Percentiles rank a stretch among this genome's conserved stretches.
phyloP scores from a whole-genome alignment of 768 basidiomycete species.

The Auricularia sp. region DNA sequence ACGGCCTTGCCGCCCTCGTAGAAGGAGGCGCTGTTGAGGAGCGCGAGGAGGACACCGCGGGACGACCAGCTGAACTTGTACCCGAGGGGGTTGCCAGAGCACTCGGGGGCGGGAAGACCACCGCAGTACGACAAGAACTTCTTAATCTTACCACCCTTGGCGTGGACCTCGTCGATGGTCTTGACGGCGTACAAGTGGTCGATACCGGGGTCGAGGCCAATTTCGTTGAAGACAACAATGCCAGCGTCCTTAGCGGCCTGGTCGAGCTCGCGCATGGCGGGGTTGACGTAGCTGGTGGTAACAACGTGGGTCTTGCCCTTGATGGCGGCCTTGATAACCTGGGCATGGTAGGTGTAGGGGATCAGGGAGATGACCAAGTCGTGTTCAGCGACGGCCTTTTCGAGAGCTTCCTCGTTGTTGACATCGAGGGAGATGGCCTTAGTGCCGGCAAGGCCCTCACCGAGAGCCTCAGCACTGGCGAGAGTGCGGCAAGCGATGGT shows the following conservation, averaged over 20 bases:
- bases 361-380: slow-evolving; percentile 95
- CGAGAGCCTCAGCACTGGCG: slow-evolving; percentile 58
- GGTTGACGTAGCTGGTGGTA: slow-evolving; percentile 91
- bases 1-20: slow-evolving; percentile 54
- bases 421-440: slow-evolving; percentile 79
- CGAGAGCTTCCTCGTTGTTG: slow-evolving; percentile 51
- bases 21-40: slow-evolving; percentile 83
- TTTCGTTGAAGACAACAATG: slow-evolving; percentile 93
- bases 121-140: slow-evolving; percentile 92
- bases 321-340: slow-evolving; percentile 87
- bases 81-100: slow-evolving; percentile 88
- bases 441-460: slow-evolving; percentile 55
- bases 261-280: slow-evolving; percentile 85
- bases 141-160: slow-evolving; percentile 91
- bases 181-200: slow-evolving; percentile 92
- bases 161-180: slow-evolving; percentile 88
- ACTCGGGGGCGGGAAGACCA: slow-evolving; percentile 86
- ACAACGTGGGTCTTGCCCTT: slow-evolving; percentile 85
- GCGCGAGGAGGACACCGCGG: slow-evolving; percentile 87
- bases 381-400: slow-evolving; percentile 71
- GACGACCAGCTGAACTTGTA: slow-evolving; percentile 99
- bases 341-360: slow-evolving; percentile 84
- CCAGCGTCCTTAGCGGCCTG: slow-evolving; percentile 73
- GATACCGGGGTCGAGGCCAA: slow-evolving; percentile 93
- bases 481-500: slow-evolving; percentile 91